Base-by-base conservation (phyloP, 139 green algal species). In the Diplosphaera chodatii region DNA sequence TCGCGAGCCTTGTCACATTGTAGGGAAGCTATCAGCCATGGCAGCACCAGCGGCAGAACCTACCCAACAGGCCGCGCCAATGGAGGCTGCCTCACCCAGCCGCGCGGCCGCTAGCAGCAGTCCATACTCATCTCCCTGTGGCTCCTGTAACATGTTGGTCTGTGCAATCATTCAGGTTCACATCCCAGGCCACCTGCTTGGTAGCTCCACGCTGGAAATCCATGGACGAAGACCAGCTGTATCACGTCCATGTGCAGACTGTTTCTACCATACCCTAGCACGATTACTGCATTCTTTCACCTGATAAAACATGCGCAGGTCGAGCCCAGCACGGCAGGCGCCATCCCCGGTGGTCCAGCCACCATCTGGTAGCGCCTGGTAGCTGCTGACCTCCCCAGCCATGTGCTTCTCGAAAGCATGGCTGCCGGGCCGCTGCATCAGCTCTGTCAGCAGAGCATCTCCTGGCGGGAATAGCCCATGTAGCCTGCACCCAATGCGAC, bases 391-490 rank as follows among this genome's bases (percentile, higher is more conserved):
- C 18, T 30, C 22, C 15, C 77, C 77, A 1, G 80, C 64, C 23
- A 85, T 55, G 67, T 83, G 80, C 55, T 85, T 85, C 63, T 85
- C 80, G 73, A 85, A 85, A 30, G 80, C 56, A 32, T 77, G 62
- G 2, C 55, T 56, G 33, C 16, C 27, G 0, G 40, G 33, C 20
- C 40, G 23, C 0, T 32, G 4, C 1, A 48, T 40, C 28, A 83
- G n/a, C 4, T 68, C 31, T 6, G 1, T 29, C 27, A 77, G 66
- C 31, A 83, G 71, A 2, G 68, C 32, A 40, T 77, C 75, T n/a
- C 25, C 10, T 6, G 71, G 74, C 13, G 70, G 33, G 34, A 75
- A 79, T 29, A 72, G 65, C 21, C 55, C 69, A 37, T 64, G 29
- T 55, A 4, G 33, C 33, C 70, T 75, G 70, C 70, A 41, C 3